Base-by-base conservation (phyloP, 1,284 basidiomycete genomes). In the Ganoderma sp. region DNA sequence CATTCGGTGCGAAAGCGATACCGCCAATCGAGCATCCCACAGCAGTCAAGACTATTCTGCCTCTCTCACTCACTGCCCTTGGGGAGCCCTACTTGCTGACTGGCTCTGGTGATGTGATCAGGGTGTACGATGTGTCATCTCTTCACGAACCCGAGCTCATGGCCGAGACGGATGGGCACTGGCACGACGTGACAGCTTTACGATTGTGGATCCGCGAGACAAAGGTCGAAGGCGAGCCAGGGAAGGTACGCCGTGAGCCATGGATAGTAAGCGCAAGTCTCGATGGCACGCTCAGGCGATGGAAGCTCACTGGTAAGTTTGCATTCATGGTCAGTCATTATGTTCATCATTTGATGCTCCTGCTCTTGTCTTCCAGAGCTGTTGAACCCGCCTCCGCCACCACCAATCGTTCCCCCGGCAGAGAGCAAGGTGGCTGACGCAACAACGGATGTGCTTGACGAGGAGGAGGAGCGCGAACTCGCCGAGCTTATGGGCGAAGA, bases 211-310 rank as follows among this genome's bases (percentile, higher is more conserved):
- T 87, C 70, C 84, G 88, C 34, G 81, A 81, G 65, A 81, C 79
- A 7, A 77, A 79, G 19, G 81, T 81, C 3, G 79, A 81, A 25
- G 83, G 84, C 70, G 82, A 83, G 6, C 79, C 78, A 61, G 84
- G 80, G 22, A 73, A 73, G 67, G 64, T 74, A 8, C 80, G 80
- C 58, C 79, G 87, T 4, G 89, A 93, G 75, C 87, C 90, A 8
- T 95, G 92, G 92, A 84, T 96, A 54, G 80, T 98, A 50, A 95
- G 90, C 65, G 86, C 90, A 0, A 90, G 94, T 76, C 79, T 98
- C 64, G 96, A 98, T 78, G 88, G 90, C 41, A 97, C 96, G 8
- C 82, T 98, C 50, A 82, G 96, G 70, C 88, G 88, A 74, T 98
- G 96, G 95, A 87, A 83, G 74, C 78, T 96, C 39, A 80, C 81